Evolutionary conservation across 495 filamentous ascomycete species (phyloP), one percentile per base, ranked within the genome.

Genomic region (Neurospora sp.): DNA sequence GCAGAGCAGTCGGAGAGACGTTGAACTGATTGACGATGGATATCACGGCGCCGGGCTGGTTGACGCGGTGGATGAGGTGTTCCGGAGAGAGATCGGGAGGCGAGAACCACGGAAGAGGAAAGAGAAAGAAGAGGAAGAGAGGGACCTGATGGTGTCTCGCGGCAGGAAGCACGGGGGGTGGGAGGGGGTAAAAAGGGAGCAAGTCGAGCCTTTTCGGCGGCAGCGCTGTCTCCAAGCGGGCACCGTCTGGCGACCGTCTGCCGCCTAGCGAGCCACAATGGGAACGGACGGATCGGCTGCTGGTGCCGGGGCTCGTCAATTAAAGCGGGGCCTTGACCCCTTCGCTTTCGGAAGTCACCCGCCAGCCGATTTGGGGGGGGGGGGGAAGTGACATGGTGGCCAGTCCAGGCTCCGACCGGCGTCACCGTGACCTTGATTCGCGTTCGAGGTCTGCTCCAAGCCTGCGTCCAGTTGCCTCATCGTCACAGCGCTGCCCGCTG

Each of bases 211-310:
- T 72, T 76, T 74, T 75, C 78, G 78, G 79, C 79, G 78, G 79
- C 79, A 77, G 78, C 73, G 68, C 73, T 74, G 73, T 73, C 53
- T 35, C 22, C 53, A 61, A 61, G 53, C 53, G 53, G 53, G 53
- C 53, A 66, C 53, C 53, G 53, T 66, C 53, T 66, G 53, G 27
- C 27, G 53, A 66, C 53, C 53, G 53, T 66, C 53, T 66, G 53
- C 53, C 53, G 53, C 53, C 53, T 66, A 31, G 53, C 53, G 76
- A 75, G 73, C 77, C 76, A 77, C 75, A 79, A 74, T 78, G 75
- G 27, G 76, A 77, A 74, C 77, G 77, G 78, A 78, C 80, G 80
- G 79, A 80, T 81, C 80, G 80, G 80, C 79, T 81, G 78, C 78
- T 81, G 80, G 75, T 81, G 80, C 80, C 80, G 80, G 79, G 78